These are phyloP conservation scores for Gremmenia infestans DNA, from an alignment of 2,329 filamentous ascomycete species.

Conservation along the genomic window DNA sequence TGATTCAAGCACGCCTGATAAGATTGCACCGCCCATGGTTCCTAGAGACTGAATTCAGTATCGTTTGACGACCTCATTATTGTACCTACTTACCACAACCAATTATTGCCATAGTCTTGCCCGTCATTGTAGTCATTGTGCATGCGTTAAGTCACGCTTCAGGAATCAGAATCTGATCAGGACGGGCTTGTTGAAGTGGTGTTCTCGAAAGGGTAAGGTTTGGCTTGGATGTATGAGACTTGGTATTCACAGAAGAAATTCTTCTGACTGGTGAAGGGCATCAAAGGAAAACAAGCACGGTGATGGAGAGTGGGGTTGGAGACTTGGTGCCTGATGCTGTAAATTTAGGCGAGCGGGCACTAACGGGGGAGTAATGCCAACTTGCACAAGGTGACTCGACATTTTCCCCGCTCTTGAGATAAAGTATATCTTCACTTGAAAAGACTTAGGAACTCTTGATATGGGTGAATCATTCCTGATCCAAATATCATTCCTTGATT, in stretches of 20 bases:
- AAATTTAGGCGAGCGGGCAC: neutral
- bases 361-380: no score
- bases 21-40: constrained; percentile 26
- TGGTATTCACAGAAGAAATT: no score
- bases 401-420: neutral
- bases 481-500: no score
- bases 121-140: constrained; percentile 1
- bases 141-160: neutral
- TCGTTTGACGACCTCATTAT: neutral
- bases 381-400: no score
- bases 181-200: no score
- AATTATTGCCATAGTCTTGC: constrained; percentile 18
- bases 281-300: neutral
- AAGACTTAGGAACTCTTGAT: neutral
- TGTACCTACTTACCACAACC: constrained; percentile 18
- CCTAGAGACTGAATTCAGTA: constrained; percentile 11
- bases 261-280: neutral
- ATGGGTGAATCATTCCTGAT: neutral
- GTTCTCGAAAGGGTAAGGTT: no score
- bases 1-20: constrained; percentile 22
- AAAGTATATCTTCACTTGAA: neutral
- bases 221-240: no score
- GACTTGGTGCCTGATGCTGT: neutral
- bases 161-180: no score
- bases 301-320: neutral